These are phyloP conservation scores for Lunasporangiospora selenospora DNA, from an alignment of 192 early-diverging fungal species.

Conservation along the genomic window DNA sequence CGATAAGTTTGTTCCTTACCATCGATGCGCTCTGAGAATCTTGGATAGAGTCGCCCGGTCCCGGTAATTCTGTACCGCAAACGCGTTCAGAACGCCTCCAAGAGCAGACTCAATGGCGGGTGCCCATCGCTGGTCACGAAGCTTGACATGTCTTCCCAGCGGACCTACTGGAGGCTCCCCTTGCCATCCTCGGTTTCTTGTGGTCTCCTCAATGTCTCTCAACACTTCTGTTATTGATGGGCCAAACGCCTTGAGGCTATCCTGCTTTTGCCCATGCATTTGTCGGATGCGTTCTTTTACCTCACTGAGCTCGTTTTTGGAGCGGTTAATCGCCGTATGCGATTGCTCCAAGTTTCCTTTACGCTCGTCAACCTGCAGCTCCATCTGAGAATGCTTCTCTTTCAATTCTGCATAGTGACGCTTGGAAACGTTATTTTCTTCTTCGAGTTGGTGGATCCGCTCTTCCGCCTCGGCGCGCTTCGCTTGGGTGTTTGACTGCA, in stretches of 20 bases:
- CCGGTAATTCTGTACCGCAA: slow-evolving; percentile 72
- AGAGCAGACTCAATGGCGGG: slow-evolving; percentile 69
- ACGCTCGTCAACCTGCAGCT: slow-evolving; percentile 1
- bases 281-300: slow-evolving; percentile 42
- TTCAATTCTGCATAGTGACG: slow-evolving; percentile 14
- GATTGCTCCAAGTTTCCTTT: slow-evolving; percentile 2
- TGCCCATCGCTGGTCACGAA: slow-evolving; percentile 64
- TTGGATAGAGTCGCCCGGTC: slow-evolving; percentile 60
- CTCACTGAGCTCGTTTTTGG: slow-evolving; percentile 25
- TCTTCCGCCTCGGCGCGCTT: slow-evolving; percentile 48
- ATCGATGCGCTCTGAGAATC: slow-evolving; percentile 58
- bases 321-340: slow-evolving; percentile 2
- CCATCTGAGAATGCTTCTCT: slow-evolving; percentile 1
- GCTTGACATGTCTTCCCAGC: slow-evolving; percentile 67
- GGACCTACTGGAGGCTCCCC: slow-evolving; percentile 70
- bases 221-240: slow-evolving; percentile 66
- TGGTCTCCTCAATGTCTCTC: slow-evolving; percentile 51
- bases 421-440: slow-evolving; percentile 43
- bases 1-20: slow-evolving; percentile 51
- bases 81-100: slow-evolving; percentile 65
- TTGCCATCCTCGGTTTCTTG: slow-evolving; percentile 49
- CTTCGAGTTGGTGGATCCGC: slow-evolving; percentile 47
- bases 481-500: slow-evolving; percentile 27
- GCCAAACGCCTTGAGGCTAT: slow-evolving; percentile 81
- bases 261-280: slow-evolving; percentile 64